A percentile compares a stretch with the other conserved stretches of the same genome.
These are phyloP conservation scores for Phellopilus nigrolimitatus DNA, from an alignment of 1,284 basidiomycete genomes.

Conservation along the genomic window DNA sequence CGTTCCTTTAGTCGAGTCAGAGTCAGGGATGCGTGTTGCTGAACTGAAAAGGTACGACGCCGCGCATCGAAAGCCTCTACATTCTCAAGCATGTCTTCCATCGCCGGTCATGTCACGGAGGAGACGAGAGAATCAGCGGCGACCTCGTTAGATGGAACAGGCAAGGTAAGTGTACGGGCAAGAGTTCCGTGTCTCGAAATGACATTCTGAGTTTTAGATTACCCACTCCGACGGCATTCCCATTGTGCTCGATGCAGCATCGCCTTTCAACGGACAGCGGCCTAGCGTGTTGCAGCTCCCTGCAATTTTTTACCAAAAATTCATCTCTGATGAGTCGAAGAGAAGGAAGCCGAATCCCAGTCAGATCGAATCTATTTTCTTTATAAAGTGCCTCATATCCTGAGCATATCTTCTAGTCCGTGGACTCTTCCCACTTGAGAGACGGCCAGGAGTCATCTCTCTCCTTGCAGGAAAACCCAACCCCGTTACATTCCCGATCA, in stretches of 20 bases:
- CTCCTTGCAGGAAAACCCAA: constrained; percentile 89
- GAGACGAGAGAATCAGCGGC: too few species aligned
- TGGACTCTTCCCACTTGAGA: constrained; percentile 72
- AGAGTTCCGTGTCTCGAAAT: too few species aligned
- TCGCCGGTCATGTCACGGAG: too few species aligned
- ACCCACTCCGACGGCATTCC: constrained; percentile 18
- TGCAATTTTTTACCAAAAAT: constrained; percentile 45
- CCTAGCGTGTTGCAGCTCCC: constrained; percentile 37
- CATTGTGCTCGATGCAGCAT: not conserved
- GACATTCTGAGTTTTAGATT: too few species aligned
- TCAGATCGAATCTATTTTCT: constrained; percentile 26
- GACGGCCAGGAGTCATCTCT: constrained; percentile 76
- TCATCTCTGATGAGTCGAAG: constrained; percentile 56
- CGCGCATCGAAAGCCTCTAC: too few species aligned
- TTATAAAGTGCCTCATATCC: constrained; percentile 4
- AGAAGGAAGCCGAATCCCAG: constrained; percentile 57
- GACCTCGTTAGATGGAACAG: too few species aligned
- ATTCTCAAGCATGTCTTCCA: too few species aligned
- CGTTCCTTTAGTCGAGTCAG: too few species aligned
- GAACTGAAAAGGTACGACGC: too few species aligned
- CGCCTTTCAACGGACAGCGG: not conserved
- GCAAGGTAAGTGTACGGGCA: too few species aligned
- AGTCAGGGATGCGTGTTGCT: too few species aligned
- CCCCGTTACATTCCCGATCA: constrained; percentile 86
- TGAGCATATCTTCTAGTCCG: constrained; percentile 35